Base-by-base conservation (phyloP, 768 basidiomycete genomes). In the Dentipellis fragilis region DNA sequence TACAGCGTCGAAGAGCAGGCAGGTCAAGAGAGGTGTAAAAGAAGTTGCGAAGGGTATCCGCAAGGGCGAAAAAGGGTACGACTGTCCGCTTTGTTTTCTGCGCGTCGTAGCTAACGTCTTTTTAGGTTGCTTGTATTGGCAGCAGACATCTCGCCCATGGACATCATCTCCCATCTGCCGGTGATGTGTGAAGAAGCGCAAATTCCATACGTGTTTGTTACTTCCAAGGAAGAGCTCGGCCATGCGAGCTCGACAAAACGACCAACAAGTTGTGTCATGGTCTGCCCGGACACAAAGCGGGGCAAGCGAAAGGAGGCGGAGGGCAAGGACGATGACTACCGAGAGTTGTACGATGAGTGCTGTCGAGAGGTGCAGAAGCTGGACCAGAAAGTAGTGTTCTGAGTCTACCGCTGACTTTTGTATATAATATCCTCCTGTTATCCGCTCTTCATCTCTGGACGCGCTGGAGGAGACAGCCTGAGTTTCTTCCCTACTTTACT, bases 21-120 rank as follows among this genome's bases (percentile, higher is more conserved):
- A 96, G 70, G 87, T 98, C 35, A 97, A 96, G 75, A 83, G 96
- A 47, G 96, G 96, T 40, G 95, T 99, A 49, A 98, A 98, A 71
- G 96, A 99, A 71, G 91, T 99, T 36, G 93, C 96, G 46, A 99
- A 99, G 71, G 92, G 92, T 3, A 87, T 99, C 42, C 80, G 94
- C 54, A 99, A 99, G 68, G 94, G 94, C 57, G 95, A 98, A 69
- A 93, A 89, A 76, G 96, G 96, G 92, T 86, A 64, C 58, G 85
- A 74, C 16, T 46, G 45, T 40, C 48, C 49, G 36, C 48, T n/a
- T n/a, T 36, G 49, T 39, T 3, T 16, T 3, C 36, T 16, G 19
- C 12, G 16, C 14, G 37, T 17, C 38, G 23, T 16, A 10, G 21
- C 17, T 16, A 9, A 22, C 57, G 46, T 19, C 42, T 52, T 45